Percentiles rank a stretch among this genome's conserved stretches.
phyloP scores from a whole-genome alignment of 139 green algal genomes.

The Coccomyxa sp. region DNA sequence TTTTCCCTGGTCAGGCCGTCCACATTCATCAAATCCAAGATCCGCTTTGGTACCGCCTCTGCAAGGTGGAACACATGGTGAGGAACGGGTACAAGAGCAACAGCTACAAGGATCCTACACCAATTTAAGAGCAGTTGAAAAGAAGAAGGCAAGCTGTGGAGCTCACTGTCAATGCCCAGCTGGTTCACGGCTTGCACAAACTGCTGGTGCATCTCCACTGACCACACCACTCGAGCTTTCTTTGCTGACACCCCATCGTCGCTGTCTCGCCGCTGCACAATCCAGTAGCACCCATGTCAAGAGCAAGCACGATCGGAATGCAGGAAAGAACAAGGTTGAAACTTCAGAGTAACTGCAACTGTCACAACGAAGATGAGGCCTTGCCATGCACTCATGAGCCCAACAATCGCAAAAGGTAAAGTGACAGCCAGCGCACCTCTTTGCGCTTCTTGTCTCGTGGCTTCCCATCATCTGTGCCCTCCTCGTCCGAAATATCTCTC shows the following conservation, averaged over 20 bases:
- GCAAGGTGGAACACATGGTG: slow-evolving; percentile 3
- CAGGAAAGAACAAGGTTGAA: neutral
- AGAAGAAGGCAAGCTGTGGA: neutral
- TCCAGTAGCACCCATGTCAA: neutral
- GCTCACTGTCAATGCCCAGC: slow-evolving; percentile 90
- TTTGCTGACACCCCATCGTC: slow-evolving; percentile 54
- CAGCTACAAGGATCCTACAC: too few relatives aligned
- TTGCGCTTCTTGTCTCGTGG: slow-evolving; percentile 23
- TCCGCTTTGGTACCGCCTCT: slow-evolving; percentile 96
- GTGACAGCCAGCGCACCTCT: neutral
- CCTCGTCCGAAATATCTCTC: slow-evolving; percentile 13
- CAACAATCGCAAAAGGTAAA: neutral
- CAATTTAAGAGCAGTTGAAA: neutral
- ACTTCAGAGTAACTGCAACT: neutral
- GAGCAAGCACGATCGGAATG: neutral
- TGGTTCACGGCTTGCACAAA: slow-evolving; percentile 94
- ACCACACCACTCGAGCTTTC: slow-evolving; percentile 93
- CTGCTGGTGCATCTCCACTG: slow-evolving; percentile 88
- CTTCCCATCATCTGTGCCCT: slow-evolving; percentile 6
- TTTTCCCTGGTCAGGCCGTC: slow-evolving; percentile 92
- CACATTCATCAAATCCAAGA: slow-evolving; percentile 95
- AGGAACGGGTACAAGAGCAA: neutral
- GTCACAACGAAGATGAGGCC: too few relatives aligned
- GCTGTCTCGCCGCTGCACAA: slow-evolving; percentile 17
- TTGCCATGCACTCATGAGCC: neutral